A percentile compares a stretch with the other conserved stretches of the same genome.
phyloP scores from a whole-genome alignment of 2,329 filamentous ascomycete species.

The Venturia pyrina region DNA sequence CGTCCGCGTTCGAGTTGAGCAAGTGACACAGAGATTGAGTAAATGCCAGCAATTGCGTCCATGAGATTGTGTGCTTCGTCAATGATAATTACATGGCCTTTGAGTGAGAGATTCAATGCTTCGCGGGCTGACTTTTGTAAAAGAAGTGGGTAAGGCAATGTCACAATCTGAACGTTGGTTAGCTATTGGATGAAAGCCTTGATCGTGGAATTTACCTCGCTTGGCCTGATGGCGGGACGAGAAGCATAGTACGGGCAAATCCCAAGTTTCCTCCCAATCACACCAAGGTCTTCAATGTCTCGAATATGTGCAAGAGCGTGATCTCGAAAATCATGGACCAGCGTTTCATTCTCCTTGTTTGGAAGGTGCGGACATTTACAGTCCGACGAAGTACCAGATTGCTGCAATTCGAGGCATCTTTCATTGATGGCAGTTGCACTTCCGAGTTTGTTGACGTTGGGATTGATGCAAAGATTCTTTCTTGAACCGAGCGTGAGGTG shows the following conservation, averaged over 20 bases:
- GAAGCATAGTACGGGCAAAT: constrained; percentile 98
- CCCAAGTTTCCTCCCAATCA: constrained; percentile 64
- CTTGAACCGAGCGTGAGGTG: constrained; percentile 76
- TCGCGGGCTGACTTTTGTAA: constrained; percentile 81
- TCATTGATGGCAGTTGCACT: constrained; percentile 81
- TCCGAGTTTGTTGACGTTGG: constrained; percentile 61
- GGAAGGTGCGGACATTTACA: constrained; percentile 70
- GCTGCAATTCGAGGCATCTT: constrained; percentile 80
- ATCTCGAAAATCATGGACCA: constrained; percentile 76
- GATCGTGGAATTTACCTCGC: constrained; percentile 45
- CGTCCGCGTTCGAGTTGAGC: constrained; percentile 63
- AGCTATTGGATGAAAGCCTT: background rate
- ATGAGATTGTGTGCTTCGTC: constrained; percentile 98
- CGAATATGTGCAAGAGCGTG: constrained; percentile 72
- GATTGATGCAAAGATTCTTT: constrained; percentile 84
- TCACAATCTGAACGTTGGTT: constrained; percentile 53
- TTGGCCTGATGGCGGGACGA: constrained; percentile 66
- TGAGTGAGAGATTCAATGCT: constrained; percentile 74
- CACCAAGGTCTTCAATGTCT: constrained; percentile 85
- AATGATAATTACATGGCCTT: constrained; percentile 84
- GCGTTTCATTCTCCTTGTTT: constrained; percentile 60
- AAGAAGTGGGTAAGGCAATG: constrained; percentile 82
- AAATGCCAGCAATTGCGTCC: constrained; percentile 81
- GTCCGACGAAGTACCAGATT: constrained; percentile 50
- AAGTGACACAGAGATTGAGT: constrained; percentile 68